Percentiles rank a stretch among this genome's conserved stretches.
phyloP scores from a whole-genome alignment of 2,329 filamentous ascomycete genomes.

The Aspergillus quadricinctus region DNA sequence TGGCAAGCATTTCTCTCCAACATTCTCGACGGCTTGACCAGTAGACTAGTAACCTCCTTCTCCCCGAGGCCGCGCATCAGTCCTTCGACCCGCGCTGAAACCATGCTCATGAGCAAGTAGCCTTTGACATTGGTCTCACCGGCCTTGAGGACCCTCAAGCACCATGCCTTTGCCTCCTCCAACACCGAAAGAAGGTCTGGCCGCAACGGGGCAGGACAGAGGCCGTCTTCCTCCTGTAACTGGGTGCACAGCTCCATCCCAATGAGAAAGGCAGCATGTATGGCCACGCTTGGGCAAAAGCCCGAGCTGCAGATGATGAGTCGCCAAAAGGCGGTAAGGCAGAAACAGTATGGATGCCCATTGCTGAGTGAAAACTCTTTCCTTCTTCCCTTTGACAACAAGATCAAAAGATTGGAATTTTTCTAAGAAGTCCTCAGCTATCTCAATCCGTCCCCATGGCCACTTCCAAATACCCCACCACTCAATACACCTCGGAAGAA shows the following conservation, averaged over 20 bases:
- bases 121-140: constrained; percentile 57
- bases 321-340: constrained; percentile 14
- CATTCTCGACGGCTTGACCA: constrained; percentile 39
- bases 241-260: constrained; percentile 23
- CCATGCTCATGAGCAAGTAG: constrained; percentile 40
- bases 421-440: no score
- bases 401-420: no score
- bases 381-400: no score
- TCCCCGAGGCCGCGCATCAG: constrained; percentile 34
- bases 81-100: constrained; percentile 42
- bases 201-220: constrained; percentile 23
- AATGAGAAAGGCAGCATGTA: constrained; percentile 20
- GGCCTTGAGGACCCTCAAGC: constrained; percentile 37
- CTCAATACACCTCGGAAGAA: no score
- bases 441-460: no score
- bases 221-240: constrained; percentile 23
- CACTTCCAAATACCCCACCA: no score
- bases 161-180: constrained; percentile 41
- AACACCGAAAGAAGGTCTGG: constrained; percentile 29
- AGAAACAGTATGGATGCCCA: no score
- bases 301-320: constrained; percentile 37
- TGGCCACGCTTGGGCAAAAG: constrained; percentile 12
- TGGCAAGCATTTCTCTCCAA: constrained; percentile 17
- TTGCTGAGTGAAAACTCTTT: no score
- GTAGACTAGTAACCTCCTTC: constrained; percentile 28